phyloP scores from a whole-genome alignment of 352 stramenopile species.

The Thraustotheca clavata region DNA sequence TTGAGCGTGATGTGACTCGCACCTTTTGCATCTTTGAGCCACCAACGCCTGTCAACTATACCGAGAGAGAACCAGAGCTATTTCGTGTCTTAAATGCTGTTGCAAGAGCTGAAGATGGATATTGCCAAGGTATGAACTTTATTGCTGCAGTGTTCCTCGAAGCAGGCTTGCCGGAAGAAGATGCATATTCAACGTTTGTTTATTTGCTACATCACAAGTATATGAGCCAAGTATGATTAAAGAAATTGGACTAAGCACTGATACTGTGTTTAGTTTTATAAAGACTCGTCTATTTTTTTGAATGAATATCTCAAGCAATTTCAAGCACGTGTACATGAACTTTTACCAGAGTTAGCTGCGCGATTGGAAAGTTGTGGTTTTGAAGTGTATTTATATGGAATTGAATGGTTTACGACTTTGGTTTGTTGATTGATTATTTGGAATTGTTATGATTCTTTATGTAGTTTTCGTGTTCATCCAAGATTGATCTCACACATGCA shows the following conservation, averaged over 20 bases:
- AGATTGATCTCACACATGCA: slow-evolving; percentile 64
- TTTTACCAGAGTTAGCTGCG: slow-evolving; percentile 55
- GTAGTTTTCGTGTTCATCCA: slow-evolving; percentile 76
- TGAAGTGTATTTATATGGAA: slow-evolving; percentile 69
- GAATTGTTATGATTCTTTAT: background rate
- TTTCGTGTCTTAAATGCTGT: slow-evolving; percentile 79
- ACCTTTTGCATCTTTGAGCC: slow-evolving; percentile 83
- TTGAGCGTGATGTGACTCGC: slow-evolving; percentile 72
- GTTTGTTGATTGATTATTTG: slow-evolving; percentile 19
- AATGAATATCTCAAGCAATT: slow-evolving; percentile 82
- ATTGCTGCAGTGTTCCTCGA: slow-evolving; percentile 80
- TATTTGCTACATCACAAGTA: slow-evolving; percentile 77
- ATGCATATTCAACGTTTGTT: slow-evolving; percentile 72
- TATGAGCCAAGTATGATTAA: slow-evolving; percentile 37
- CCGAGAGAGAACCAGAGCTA: slow-evolving; percentile 47
- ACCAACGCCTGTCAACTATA: slow-evolving; percentile 31
- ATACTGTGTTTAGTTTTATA: slow-evolving; percentile 42
- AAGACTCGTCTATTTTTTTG: slow-evolving; percentile 72
- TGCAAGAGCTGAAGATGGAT: slow-evolving; percentile 64
- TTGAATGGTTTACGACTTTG: slow-evolving; percentile 85
- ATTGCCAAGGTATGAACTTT: slow-evolving; percentile 87
- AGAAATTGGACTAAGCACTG: background rate
- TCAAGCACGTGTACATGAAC: slow-evolving; percentile 50
- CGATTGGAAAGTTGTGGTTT: slow-evolving; percentile 65
- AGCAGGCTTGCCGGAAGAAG: slow-evolving; percentile 64